phyloP scores from a whole-genome alignment of 768 basidiomycete species.

The Rhizopogon vulgaris region DNA sequence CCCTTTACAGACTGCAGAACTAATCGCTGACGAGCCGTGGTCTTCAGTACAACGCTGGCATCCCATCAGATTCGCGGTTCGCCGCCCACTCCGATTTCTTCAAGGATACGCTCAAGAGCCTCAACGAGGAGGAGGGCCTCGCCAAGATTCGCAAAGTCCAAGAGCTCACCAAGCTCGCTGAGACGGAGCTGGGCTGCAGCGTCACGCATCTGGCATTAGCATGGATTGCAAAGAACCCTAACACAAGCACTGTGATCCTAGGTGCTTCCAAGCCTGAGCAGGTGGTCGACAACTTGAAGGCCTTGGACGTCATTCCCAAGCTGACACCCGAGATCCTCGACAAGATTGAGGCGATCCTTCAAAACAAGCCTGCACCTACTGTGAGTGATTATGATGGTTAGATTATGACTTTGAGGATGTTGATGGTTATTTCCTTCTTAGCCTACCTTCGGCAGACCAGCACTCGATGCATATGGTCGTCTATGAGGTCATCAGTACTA shows the following conservation, averaged over 20 bases:
- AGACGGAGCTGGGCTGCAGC: conserved; percentile 38
- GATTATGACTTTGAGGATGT: neutral
- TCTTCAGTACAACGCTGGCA: conserved; percentile 39
- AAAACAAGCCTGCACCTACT: conserved; percentile 28
- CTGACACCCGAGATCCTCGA: conserved; percentile 43
- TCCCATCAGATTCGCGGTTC: conserved; percentile 48
- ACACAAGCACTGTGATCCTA: conserved; percentile 41
- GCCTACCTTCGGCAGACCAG: conserved; percentile 21
- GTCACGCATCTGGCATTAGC: conserved; percentile 50
- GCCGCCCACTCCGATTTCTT: conserved; percentile 42
- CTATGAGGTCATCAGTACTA: conserved; percentile 1
- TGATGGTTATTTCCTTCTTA: conserved; percentile 3
- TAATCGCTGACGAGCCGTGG: neutral
- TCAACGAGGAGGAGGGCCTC: conserved; percentile 35
- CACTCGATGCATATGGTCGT: conserved; percentile 23
- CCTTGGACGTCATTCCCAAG: conserved; percentile 48
- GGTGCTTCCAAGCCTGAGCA: conserved; percentile 45
- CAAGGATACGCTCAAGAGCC: conserved; percentile 36
- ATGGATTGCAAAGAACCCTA: conserved; percentile 47
- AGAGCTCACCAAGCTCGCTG: conserved; percentile 39
- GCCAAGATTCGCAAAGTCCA: conserved; percentile 44
- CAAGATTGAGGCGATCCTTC: conserved; percentile 48
- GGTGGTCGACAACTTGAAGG: conserved; percentile 42
- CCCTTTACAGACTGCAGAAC: neutral
- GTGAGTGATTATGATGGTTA: conserved; percentile 15